phyloP scores from a whole-genome alignment of 495 filamentous ascomycete genomes.

The Friedmanniomyces simplex region DNA sequence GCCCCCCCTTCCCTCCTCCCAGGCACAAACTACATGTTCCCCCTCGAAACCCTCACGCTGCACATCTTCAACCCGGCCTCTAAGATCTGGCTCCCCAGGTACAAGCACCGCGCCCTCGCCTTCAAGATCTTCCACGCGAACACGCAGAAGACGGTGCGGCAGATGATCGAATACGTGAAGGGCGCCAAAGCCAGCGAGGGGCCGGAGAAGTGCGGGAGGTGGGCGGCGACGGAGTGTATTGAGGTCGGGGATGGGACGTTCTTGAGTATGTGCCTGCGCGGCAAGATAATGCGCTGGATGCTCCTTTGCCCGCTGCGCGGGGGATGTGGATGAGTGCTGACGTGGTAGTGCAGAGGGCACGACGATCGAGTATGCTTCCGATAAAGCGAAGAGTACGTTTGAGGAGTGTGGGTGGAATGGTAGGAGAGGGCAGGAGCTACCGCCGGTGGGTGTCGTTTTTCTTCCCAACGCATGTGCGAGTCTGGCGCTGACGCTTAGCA shows the following conservation, averaged over 20 bases:
- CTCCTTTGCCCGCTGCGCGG: too few relatives aligned
- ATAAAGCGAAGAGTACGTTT: slow-evolving; percentile 11
- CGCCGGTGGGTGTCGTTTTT: slow-evolving; percentile 2
- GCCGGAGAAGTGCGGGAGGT: slow-evolving; percentile 6
- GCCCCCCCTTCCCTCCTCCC: slow-evolving; percentile 2
- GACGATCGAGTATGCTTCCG: slow-evolving; percentile 12
- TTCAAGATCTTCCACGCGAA: slow-evolving; percentile 18
- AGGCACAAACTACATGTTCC: slow-evolving; percentile 13
- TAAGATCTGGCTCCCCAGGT: slow-evolving; percentile 14
- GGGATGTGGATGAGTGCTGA: background rate
- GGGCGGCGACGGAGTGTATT: slow-evolving; percentile 11
- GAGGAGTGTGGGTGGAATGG: slow-evolving; percentile 8
- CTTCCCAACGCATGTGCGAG: background rate
- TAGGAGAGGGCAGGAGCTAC: slow-evolving; percentile 9
- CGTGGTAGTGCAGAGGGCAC: slow-evolving; percentile 4
- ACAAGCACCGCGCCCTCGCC: background rate
- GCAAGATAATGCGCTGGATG: background rate
- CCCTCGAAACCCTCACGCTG: slow-evolving; percentile 1
- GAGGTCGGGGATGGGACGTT: slow-evolving; percentile 11
- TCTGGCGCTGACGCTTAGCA: background rate
- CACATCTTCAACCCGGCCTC: slow-evolving; percentile 16
- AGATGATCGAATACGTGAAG: slow-evolving; percentile 11
- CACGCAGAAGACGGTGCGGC: slow-evolving; percentile 5
- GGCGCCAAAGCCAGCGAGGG: background rate
- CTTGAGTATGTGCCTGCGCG: background rate